Evolutionary conservation across 2,329 filamentous ascomycete species (phyloP), one percentile per base, ranked within the genome.

Genomic region (Fusarium cyanostomum): DNA sequence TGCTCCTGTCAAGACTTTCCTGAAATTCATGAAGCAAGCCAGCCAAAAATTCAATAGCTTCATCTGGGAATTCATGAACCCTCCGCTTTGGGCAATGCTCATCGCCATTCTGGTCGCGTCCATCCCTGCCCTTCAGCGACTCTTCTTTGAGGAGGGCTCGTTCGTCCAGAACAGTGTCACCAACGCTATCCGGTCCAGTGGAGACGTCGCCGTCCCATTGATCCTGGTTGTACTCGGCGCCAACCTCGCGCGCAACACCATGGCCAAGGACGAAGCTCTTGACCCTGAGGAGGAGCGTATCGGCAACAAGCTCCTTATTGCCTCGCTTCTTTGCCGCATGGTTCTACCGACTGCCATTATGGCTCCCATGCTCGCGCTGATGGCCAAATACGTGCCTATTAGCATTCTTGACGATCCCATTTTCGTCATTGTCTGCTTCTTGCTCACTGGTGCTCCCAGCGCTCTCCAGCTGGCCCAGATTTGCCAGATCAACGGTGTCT

Each of bases 391-490:
- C 72, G 86, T 97, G 24, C 92, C 92, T 3, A 85, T 99, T 72
- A 96, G 92, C 81, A 98, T 99, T 69, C 82, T 99, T 30, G 95
- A 96, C 74, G 95, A 99, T 73, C 95, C 95, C 9, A 99, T 99
- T 71, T 99, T 99, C 77, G 89, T 99, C 68, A 92, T 99, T 68
- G 95, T 99, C 31, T 97, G 94, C 79, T 99, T 98, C 84, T 82
- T 99, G 65, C 90, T 99, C 67, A 94, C 92, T 0, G 95, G 95
- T 31, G 95, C 95, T 4, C 95, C 95, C 7, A 96, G 91, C 63
- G 95, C 95, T 24, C 82, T 99, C 64, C 95, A 99, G 79, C 81
- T 99, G 72, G 94, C 95, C 7, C 95, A 99, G 79, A 99, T 99
- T 60, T 99, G 95, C 79, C 95, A 98, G 83, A 91, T 98, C 79